Percentiles rank a stretch among this genome's conserved stretches.
phyloP scores from a whole-genome alignment of 2,329 filamentous ascomycete genomes.

The Ceratocystiopsis sp. region DNA sequence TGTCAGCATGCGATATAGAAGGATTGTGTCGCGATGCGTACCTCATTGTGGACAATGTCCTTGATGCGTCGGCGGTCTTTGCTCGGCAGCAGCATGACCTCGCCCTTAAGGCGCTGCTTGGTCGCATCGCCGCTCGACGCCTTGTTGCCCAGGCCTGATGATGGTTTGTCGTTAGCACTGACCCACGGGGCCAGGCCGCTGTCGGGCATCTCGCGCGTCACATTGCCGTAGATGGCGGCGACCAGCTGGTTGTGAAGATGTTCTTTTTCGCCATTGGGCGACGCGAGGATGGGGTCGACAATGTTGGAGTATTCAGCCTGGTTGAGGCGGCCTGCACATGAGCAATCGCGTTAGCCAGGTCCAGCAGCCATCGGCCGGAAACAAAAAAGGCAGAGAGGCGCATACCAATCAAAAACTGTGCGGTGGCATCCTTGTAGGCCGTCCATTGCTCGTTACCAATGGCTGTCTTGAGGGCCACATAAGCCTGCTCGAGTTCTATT shows the following conservation, averaged over 20 bases:
- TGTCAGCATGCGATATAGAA: not conserved
- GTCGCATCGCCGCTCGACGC: constrained; percentile 47
- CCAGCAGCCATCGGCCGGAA: not conserved
- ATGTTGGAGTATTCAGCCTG: constrained; percentile 41
- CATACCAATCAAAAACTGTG: constrained; percentile 46
- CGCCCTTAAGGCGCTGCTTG: constrained; percentile 47
- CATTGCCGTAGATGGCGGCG: constrained; percentile 50
- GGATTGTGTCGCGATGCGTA: constrained; percentile 19
- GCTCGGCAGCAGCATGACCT: constrained; percentile 54
- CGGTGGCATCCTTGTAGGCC: constrained; percentile 44
- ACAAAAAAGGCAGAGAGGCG: constrained; percentile 1
- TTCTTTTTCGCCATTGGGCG: constrained; percentile 38
- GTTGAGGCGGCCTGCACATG: constrained; percentile 38
- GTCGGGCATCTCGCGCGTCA: constrained; percentile 52
- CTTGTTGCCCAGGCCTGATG: constrained; percentile 38
- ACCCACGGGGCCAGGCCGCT: constrained; percentile 53
- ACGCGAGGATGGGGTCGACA: constrained; percentile 42
- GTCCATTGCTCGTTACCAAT: constrained; percentile 46
- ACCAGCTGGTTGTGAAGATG: constrained; percentile 54
- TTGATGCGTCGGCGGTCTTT: constrained; percentile 51
- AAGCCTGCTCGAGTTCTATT: constrained; percentile 50
- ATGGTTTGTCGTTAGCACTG: constrained; percentile 52
- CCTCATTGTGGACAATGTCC: constrained; percentile 44
- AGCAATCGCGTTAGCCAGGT: not conserved
- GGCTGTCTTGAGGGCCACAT: constrained; percentile 41